Evolutionary conservation across 768 basidiomycete genomes (phyloP), one percentile per base, ranked within the genome.

Genomic region (Paxillus ammoniavirescens): DNA sequence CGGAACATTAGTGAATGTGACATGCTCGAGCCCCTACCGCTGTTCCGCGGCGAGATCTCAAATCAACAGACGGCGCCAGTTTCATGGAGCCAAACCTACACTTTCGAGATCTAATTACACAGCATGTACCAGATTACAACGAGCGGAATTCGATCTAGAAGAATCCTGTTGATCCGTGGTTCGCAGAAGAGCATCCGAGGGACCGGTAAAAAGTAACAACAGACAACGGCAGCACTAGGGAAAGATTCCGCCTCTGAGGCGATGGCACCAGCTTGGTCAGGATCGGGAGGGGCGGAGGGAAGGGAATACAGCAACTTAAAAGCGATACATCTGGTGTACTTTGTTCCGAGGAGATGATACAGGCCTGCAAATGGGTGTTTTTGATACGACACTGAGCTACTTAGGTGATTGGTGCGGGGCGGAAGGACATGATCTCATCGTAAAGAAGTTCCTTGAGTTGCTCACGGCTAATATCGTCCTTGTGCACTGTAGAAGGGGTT

Each of bases 391-490:
- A 17, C 38, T n/a, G 36, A 14, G 28, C 38, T 28, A 8, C 17
- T 60, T 64, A 77, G 53, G 66, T 71, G 57, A 84, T 82, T 47
- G 81, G 78, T 12, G 77, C 74, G 1, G 91, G 87, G 54, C 82
- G 77, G 83, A 96, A 98, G 30, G 84, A 79, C 82, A 93, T 87
- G 74, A 98, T 95, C 74, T 98, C 96, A 53, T 95, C 91, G 71
- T 92, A 98, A 21, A 96, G 76, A 42, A 96, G 80, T 66, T 93
- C 87, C 75, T 98, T 98, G 59, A 99, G 80, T 71, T 97, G 93
- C 68, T 98, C 96, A 28, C 93, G 82, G 66, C 87, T 91, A 75
- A 97, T 93, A 58, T 93, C 91, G 61, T 97, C 95, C 77, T 98
- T 96, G 77, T 94, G 89, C 59, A 93, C 90, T 91, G 69, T 17